Evolutionary conservation across 192 early-diverging fungal genomes (phyloP).

Genomic region (Umbelopsis vinacea): DNA sequence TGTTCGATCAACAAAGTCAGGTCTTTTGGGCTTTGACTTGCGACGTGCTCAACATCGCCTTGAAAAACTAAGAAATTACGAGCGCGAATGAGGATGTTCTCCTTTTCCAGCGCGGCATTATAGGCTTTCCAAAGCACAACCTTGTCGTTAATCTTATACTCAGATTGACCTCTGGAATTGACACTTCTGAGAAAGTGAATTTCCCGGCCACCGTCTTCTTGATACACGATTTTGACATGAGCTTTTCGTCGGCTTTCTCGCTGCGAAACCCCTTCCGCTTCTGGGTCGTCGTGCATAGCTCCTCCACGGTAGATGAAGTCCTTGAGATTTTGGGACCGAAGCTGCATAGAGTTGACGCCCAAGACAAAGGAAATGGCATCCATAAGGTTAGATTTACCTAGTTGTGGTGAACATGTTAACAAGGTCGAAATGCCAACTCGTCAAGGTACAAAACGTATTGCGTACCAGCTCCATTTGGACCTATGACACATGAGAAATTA

Average conservation of each 20-base stretch:
- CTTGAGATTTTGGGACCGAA: slow-evolving; percentile 86
- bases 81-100: slow-evolving; percentile 95
- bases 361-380: slow-evolving; percentile 99
- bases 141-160: slow-evolving; percentile 87
- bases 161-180: slow-evolving; percentile 69
- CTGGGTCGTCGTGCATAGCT: slow-evolving; percentile 49
- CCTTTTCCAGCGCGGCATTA: slow-evolving; percentile 72
- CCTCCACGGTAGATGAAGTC: slow-evolving; percentile 90
- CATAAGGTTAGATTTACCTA: slow-evolving; percentile 98
- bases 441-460: slow-evolving; percentile 1
- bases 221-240: slow-evolving; percentile 86
- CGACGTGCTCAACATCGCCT: slow-evolving; percentile 97
- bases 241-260: slow-evolving; percentile 50
- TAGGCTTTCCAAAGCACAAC: slow-evolving; percentile 77
- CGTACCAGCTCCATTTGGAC: slow-evolving; percentile 94
- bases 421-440: neutral
- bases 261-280: slow-evolving; percentile 34
- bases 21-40: slow-evolving; percentile 94
- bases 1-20: slow-evolving; percentile 94
- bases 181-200: slow-evolving; percentile 77
- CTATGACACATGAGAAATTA: slow-evolving; percentile 94
- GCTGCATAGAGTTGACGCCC: slow-evolving; percentile 89
- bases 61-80: slow-evolving; percentile 99
- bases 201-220: slow-evolving; percentile 63
- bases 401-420: neutral